These are phyloP conservation scores for Hanseniaspora thailandica DNA, from an alignment of 805 yeast species.

Conservation along the genomic window DNA sequence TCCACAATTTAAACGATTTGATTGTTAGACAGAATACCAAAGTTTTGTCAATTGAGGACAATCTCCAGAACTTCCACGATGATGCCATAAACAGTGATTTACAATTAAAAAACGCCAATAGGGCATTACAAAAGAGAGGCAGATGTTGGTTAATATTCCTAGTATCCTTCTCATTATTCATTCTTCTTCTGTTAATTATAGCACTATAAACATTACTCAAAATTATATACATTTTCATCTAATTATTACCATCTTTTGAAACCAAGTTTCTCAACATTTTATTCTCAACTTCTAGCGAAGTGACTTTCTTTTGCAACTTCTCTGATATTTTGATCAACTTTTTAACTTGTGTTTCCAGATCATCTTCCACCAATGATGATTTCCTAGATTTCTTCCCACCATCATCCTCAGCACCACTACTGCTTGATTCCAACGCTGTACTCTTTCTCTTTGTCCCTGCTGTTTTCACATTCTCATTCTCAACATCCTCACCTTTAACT, in stretches of 20 bases:
- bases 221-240: conserved; percentile 40
- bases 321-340: conserved; percentile 60
- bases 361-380: conserved; percentile 53
- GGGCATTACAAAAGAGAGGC: conserved; percentile 55
- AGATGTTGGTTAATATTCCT: conserved; percentile 65
- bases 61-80: conserved; percentile 48
- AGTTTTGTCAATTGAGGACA: conserved; percentile 73
- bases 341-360: conserved; percentile 65
- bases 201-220: conserved; percentile 29
- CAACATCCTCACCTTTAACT: neutral
- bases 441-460: neutral
- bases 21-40: conserved; percentile 79
- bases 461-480: neutral
- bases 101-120: conserved; percentile 63
- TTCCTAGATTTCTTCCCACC: conserved; percentile 73
- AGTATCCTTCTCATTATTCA: conserved; percentile 44
- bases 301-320: conserved; percentile 58
- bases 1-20: conserved; percentile 64
- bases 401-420: conserved; percentile 15
- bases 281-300: conserved; percentile 88
- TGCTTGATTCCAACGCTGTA: neutral
- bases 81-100: conserved; percentile 60
- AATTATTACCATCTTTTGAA: conserved; percentile 59
- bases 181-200: conserved; percentile 48
- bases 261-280: conserved; percentile 70